These are phyloP conservation scores for Pelargonium cotyledonis DNA, from an alignment of 441 rosid genomes.

Conservation along the genomic window DNA sequence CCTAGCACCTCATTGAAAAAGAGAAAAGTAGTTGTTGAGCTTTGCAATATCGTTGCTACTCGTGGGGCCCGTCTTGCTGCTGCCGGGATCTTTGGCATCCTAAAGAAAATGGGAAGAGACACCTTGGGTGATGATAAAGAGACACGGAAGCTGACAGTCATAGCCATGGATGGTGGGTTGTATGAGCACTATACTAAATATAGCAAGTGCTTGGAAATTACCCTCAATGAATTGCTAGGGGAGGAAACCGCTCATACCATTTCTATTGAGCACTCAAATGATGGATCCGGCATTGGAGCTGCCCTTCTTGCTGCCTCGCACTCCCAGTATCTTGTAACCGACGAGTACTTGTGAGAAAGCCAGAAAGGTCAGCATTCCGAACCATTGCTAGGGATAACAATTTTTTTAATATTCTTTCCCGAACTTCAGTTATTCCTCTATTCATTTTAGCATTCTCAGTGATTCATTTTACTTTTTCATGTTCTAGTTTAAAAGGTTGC, in stretches of 20 bases:
- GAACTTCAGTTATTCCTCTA: too few species aligned
- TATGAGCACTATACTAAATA: constrained; percentile 41
- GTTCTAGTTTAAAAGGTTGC: too few species aligned
- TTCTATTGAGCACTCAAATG: constrained; percentile 32
- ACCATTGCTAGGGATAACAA: too few species aligned
- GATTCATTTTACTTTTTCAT: too few species aligned
- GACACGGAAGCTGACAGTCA: constrained; percentile 26
- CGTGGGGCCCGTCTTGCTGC: constrained; percentile 41
- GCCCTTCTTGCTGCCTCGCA: constrained; percentile 50
- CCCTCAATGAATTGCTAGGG: constrained; percentile 37
- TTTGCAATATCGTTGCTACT: constrained; percentile 37
- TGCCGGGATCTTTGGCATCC: constrained; percentile 35
- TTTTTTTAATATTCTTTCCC: too few species aligned
- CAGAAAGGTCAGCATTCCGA: too few species aligned
- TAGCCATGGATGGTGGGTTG: constrained; percentile 47
- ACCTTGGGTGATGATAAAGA: constrained; percentile 19
- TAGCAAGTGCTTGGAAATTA: constrained; percentile 30
- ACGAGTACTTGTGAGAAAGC: too few species aligned
- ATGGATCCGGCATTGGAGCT: constrained; percentile 55
- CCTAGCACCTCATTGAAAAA: constrained; percentile 26
- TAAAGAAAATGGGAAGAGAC: constrained; percentile 43
- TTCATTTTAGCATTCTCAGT: too few species aligned
- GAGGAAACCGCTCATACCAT: constrained; percentile 29
- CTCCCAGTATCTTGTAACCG: constrained; percentile 24
- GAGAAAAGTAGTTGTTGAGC: constrained; percentile 31